Conservation (phyloP, 371 early-diverging fungal species). For the Mortierella sp. region DNA sequence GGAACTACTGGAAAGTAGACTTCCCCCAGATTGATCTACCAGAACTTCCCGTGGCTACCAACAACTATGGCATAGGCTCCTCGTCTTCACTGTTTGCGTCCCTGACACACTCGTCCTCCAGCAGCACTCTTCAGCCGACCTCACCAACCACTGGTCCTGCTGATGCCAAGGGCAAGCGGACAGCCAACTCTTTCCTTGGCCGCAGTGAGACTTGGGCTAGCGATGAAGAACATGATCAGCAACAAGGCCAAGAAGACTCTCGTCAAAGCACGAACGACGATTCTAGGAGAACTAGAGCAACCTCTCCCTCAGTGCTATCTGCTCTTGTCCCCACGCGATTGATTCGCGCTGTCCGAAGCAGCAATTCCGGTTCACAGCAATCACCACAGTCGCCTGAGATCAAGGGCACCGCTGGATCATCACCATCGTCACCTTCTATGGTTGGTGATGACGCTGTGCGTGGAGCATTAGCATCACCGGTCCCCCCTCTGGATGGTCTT, state of each 20-base stretch:
- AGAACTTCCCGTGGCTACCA: conserved; percentile 50
- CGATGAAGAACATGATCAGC: conserved; percentile 35
- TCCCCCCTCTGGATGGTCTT: conserved; percentile 13
- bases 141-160: conserved; percentile 36
- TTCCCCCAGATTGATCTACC: conserved; percentile 68
- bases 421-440: conserved; percentile 12
- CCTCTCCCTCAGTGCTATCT: conserved; percentile 48
- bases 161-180: conserved; percentile 24
- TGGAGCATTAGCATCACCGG: conserved; percentile 15
- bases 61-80: conserved; percentile 38
- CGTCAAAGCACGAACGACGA: conserved; percentile 13
- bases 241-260: conserved; percentile 3
- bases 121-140: conserved; percentile 29
- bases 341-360: conserved; percentile 47
- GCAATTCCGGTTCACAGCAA: conserved; percentile 23
- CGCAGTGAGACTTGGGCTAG: conserved; percentile 28
- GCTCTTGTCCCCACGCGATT: conserved; percentile 46
- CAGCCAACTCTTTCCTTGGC: conserved; percentile 14
- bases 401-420: conserved; percentile 9
- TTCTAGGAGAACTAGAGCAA: conserved; percentile 17
- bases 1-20: conserved; percentile 85
- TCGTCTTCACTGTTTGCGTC: conserved; percentile 50
- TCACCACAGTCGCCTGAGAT: conserved; percentile 28
- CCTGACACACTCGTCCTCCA: conserved; percentile 29
- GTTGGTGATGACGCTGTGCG: conserved; percentile 11